Evolutionary conservation across 192 early-diverging fungal species (phyloP).

Genomic region (Linnemannia hyalina): DNA sequence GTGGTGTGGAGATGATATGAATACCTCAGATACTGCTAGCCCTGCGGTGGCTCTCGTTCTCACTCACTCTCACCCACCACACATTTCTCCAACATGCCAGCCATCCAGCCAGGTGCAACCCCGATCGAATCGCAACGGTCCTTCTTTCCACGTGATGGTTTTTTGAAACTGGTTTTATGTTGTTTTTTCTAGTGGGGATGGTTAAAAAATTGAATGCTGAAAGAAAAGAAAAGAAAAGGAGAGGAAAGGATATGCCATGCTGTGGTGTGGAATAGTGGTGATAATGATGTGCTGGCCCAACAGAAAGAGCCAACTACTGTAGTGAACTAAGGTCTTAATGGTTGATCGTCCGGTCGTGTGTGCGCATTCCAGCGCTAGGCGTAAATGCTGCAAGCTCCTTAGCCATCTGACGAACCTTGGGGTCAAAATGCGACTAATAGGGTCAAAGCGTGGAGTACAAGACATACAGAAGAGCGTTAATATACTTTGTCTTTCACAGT

Average conservation of each 20-base stretch:
- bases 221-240: background rate
- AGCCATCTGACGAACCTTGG: conserved; percentile 64
- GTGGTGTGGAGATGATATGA: too few relatives aligned
- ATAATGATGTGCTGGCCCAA: background rate
- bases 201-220: background rate
- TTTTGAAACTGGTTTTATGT: background rate
- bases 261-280: background rate
- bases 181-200: background rate
- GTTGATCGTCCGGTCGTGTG: conserved; percentile 52
- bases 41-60: background rate
- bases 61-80: too few relatives aligned
- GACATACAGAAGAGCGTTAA: background rate
- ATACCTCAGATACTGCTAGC: too few relatives aligned
- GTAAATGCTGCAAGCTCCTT: conserved; percentile 56
- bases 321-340: conserved; percentile 3
- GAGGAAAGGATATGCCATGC: background rate
- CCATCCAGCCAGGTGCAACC: background rate
- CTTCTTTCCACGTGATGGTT: background rate
- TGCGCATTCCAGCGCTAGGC: conserved; percentile 49
- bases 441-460: background rate
- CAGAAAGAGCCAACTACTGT: background rate
- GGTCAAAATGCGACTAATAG: conserved; percentile 69
- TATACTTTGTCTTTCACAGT: conserved; percentile 31
- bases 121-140: background rate
- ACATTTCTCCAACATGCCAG: too few relatives aligned